Base-by-base conservation (phyloP, 2,329 filamentous ascomycete species). In the Capronia coronata region DNA sequence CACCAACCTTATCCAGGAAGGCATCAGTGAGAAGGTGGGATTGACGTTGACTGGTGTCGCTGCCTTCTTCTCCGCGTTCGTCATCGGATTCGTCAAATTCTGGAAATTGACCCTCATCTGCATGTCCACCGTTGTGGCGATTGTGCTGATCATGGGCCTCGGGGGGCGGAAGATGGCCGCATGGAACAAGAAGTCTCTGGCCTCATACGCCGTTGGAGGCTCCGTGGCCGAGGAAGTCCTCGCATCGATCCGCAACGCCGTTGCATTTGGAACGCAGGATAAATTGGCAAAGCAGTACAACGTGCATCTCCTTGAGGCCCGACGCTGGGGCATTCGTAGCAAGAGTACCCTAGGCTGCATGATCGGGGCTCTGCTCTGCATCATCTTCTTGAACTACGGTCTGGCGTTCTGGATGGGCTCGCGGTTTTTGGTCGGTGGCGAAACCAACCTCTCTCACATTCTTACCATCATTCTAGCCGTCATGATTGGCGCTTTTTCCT, bases 91-190 rank as follows among this genome's bases (percentile, higher is more conserved):
- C 65, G 69, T 91, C 67, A 86, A 87, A 62, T 94, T 86, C 68
- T 96, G 91, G 87, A 95, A 93, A 68, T 73, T 97, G 56, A 93
- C 93, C 0, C 71, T 96, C 44, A 96, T 98, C 59, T 77, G 95
- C 32, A 77, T 81, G 19, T 91, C 86, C 0, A 88, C 86, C 1
- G 82, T 97, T 54, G 72, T 91, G 37, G 86, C 88, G 1, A 80
- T 97, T 43, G 68, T 87, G n/a, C 55, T 86, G 11, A 76, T 84
- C 57, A 93, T 94, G 82, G 87, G 83, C 38, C 71, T 74, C 43
- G 82, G 85, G 11, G 87, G 85, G 3, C 72, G 70, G 2, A 86
- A 88, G 62, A 84, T 95, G 61, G 74, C 94, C 64, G 87, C 83
- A 65, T 91, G 79, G 67, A 90, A 84, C 68, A 91, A 89, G 68